phyloP scores from a whole-genome alignment of 2,329 filamentous ascomycete genomes.

The Plectosphaerella plurivora region DNA sequence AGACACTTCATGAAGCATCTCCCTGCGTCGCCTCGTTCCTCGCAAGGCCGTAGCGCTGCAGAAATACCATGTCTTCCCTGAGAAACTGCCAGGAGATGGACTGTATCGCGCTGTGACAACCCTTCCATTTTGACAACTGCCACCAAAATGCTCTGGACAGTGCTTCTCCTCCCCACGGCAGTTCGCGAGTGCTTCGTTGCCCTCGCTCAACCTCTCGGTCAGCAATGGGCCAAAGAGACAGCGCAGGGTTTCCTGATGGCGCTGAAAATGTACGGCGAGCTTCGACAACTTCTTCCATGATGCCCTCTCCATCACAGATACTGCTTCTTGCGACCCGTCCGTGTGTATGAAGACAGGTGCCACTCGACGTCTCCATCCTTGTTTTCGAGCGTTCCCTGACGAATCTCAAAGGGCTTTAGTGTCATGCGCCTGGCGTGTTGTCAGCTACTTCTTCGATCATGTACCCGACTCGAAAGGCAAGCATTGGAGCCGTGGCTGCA shows the following conservation, averaged over 20 bases:
- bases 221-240: neutral
- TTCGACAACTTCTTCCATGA: neutral
- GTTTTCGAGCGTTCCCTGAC: slow-evolving; percentile 85
- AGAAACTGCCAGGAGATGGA: too few relatives aligned
- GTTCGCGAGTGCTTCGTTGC: neutral
- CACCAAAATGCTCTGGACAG: too few relatives aligned
- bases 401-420: slow-evolving; percentile 85
- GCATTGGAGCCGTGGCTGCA: too few relatives aligned
- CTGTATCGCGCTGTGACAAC: too few relatives aligned
- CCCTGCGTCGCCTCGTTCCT: too few relatives aligned
- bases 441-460: too few relatives aligned
- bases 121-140: too few relatives aligned
- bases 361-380: slow-evolving; percentile 96
- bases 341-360: slow-evolving; percentile 92
- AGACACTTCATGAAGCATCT: too few relatives aligned
- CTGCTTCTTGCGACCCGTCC: slow-evolving; percentile 92
- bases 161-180: neutral
- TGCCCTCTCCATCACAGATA: slow-evolving; percentile 60
- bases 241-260: neutral
- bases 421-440: slow-evolving; percentile 49
- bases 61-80: too few relatives aligned
- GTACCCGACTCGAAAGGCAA: too few relatives aligned
- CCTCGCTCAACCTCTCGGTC: neutral
- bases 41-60: too few relatives aligned
- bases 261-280: neutral